Evolutionary conservation across 2,329 filamentous ascomycete genomes (phyloP).

Genomic region (Aspergillus sergii): DNA sequence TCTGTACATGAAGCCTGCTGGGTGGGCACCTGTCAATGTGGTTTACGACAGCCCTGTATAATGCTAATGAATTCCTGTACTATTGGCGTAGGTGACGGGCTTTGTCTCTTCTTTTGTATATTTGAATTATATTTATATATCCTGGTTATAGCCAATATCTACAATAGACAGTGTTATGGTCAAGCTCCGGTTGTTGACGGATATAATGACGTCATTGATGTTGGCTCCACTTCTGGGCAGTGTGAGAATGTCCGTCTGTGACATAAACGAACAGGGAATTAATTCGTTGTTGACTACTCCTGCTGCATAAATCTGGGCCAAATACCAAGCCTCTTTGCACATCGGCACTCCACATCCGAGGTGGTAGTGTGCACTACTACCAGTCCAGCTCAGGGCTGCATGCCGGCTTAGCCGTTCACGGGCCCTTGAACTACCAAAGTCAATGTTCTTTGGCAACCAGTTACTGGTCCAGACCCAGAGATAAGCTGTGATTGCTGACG

Average conservation of each 20-base stretch:
- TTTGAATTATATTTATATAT: not conserved
- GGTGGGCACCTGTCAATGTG: not conserved
- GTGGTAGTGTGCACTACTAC: not conserved
- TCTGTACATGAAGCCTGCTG: not conserved
- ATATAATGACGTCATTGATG: slow-evolving; percentile 14
- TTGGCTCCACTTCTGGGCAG: not conserved
- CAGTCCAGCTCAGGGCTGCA: not conserved
- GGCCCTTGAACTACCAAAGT: not conserved
- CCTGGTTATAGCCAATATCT: not conserved
- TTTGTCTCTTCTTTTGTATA: not conserved
- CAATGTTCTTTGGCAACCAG: not conserved
- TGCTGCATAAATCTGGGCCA: not conserved
- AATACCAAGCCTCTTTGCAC: not conserved
- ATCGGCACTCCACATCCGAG: not conserved
- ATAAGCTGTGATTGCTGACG: slow-evolving; percentile 1
- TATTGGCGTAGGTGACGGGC: not conserved
- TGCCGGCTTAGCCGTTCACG: not conserved
- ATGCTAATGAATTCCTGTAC: not conserved
- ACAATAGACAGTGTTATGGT: not conserved
- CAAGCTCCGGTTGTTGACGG: not conserved
- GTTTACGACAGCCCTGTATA: not conserved
- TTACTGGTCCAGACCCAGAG: not conserved
- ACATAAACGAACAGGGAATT: not conserved
- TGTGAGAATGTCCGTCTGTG: not conserved
- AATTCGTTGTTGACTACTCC: not conserved